Base-by-base conservation (phyloP, 768 basidiomycete genomes). In the Tricholoma furcatifolium region DNA sequence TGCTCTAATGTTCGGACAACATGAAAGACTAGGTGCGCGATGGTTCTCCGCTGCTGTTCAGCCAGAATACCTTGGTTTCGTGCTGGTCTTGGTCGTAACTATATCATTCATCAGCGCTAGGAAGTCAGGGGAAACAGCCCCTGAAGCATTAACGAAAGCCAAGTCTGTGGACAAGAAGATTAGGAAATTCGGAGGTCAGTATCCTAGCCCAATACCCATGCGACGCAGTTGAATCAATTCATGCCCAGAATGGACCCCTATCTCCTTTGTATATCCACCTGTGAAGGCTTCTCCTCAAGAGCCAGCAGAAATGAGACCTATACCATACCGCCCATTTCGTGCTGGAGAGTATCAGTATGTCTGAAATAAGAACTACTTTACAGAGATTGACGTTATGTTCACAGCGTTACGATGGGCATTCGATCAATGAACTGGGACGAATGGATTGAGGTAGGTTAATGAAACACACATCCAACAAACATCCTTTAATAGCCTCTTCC, bases 251-350 rank as follows among this genome's bases (percentile, higher is more conserved):
- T 85, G 84, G 84, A 70, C 60, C 1, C 78, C 81, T 4, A 72
- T 74, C 11, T 38, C 60, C 27, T 86, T 85, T 60, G 58, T 62
- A 11, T 86, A 81, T 59, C 84, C 85, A 1, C 46, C 64, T 8
- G 69, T 86, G 30, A 68, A 72, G 8, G 69, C 81, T 3, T 72
- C 71, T 54, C 50, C 62, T 6, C 60, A 71, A 15, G 65, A 72
- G 31, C 67, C 82, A 51, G 65, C 62, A 18, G 70, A 80, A 20
- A 68, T 80, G 24, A 74, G 77, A 57, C 83, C 83, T 8, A 75
- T 85, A 6, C 80, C 84, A 14, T 88, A 88, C 60, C 71, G 84
- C 15, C 84, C 86, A 11, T 87, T 85, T 64, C 75, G 77, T 45
- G 78, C 77, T 73, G 84, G 84, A 6, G 68, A 76, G 52, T 85